Conservation (phyloP, 805 yeast genomes). For the Suhomyces prunicola region DNA sequence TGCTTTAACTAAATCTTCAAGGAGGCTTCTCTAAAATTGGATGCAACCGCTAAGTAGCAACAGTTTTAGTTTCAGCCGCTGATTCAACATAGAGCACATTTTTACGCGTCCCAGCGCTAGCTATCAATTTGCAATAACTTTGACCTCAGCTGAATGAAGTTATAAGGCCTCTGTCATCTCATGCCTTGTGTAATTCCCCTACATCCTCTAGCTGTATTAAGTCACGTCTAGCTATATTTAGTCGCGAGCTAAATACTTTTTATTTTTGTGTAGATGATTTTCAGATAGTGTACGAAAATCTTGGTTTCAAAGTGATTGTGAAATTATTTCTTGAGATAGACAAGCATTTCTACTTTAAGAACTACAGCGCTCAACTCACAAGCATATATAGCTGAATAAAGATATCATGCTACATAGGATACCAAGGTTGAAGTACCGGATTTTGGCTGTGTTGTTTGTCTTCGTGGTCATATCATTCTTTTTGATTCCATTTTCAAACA, state of each 20-base stretch:
- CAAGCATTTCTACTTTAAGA: not conserved
- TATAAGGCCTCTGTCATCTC: not conserved
- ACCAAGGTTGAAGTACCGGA: constrained; percentile 7
- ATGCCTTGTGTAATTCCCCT: not conserved
- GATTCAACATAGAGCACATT: not conserved
- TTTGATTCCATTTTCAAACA: not conserved
- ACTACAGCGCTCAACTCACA: not conserved
- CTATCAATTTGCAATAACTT: not conserved
- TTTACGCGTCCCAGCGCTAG: not conserved
- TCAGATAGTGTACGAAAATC: not conserved
- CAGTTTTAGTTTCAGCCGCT: not conserved
- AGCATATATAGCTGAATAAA: not conserved
- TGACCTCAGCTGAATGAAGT: not conserved
- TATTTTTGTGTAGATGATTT: not conserved
- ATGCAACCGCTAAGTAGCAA: not conserved
- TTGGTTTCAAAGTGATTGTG: not conserved
- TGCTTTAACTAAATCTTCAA: not conserved
- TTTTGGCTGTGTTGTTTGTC: constrained; percentile 2
- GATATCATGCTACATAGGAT: not conserved
- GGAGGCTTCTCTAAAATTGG: not conserved
- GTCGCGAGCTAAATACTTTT: not conserved
- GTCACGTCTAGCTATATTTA: not conserved
- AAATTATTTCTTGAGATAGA: not conserved
- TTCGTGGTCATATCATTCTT: not conserved
- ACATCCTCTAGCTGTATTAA: not conserved